phyloP scores from a whole-genome alignment of 345 rosid species.

The Eucalyptus marginata region DNA sequence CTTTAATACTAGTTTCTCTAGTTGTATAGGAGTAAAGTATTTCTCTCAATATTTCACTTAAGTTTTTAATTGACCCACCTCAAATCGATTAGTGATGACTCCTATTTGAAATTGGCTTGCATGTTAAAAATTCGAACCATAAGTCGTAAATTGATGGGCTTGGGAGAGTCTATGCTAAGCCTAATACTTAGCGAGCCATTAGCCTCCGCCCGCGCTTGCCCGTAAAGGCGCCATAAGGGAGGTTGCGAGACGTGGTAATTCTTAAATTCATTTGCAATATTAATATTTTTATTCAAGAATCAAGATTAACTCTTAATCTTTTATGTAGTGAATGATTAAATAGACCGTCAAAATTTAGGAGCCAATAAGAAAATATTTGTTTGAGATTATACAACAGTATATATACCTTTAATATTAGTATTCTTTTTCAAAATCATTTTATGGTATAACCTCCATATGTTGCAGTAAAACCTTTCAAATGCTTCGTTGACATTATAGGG shows the following conservation, averaged over 20 bases:
- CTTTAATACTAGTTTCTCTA: too few species aligned
- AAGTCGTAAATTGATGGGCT: too few species aligned
- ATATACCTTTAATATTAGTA: neutral
- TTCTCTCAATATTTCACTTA: too few species aligned
- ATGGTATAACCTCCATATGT: neutral
- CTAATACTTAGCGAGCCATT: too few species aligned
- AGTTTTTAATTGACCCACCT: too few species aligned
- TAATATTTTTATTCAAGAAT: neutral
- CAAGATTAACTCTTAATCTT: neutral
- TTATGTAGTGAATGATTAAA: neutral
- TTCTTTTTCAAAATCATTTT: neutral
- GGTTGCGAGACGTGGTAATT: neutral
- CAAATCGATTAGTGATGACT: too few species aligned
- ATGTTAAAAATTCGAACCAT: too few species aligned
- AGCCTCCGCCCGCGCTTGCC: accelerated
- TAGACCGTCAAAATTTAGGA: neutral
- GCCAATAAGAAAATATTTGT: neutral
- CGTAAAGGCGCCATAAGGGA: too few species aligned
- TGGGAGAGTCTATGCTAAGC: too few species aligned
- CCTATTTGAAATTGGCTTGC: too few species aligned
- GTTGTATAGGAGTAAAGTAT: too few species aligned
- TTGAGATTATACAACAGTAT: neutral
- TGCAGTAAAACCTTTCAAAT: neutral
- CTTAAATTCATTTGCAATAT: neutral
- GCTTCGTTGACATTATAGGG: neutral